Evolutionary conservation across 2,329 filamentous ascomycete species (phyloP).

Genomic region (Pseudogymnoascus sp.): DNA sequence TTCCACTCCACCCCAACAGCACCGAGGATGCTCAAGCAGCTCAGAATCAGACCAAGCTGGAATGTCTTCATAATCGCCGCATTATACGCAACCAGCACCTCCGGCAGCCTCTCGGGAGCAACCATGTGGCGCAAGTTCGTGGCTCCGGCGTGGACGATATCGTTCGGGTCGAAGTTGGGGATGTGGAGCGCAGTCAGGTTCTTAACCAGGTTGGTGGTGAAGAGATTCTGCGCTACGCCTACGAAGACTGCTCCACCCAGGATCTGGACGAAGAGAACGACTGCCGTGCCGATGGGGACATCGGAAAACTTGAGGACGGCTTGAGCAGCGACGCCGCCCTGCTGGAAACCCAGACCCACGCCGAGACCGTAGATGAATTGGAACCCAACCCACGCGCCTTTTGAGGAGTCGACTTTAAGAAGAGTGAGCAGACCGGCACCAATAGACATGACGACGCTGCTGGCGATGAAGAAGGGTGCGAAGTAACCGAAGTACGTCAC

Average conservation of each 20-base stretch:
- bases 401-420: constrained; percentile 27
- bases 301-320: constrained; percentile 42
- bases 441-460: constrained; percentile 26
- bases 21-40: constrained; percentile 47
- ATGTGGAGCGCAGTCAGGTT: constrained; percentile 23
- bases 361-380: constrained; percentile 14
- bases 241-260: constrained; percentile 61
- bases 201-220: constrained; percentile 32
- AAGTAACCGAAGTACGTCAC: constrained; percentile 27
- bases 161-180: constrained; percentile 26
- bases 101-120: constrained; percentile 26
- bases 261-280: constrained; percentile 54
- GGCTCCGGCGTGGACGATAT: constrained; percentile 37
- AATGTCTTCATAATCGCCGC: constrained; percentile 32
- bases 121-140: constrained; percentile 35
- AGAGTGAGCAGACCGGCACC: constrained; percentile 35
- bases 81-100: constrained; percentile 37
- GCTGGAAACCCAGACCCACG: constrained; percentile 19
- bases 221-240: constrained; percentile 58
- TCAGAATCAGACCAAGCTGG: constrained; percentile 50
- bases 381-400: constrained; percentile 31
- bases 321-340: constrained; percentile 35
- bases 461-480: constrained; percentile 22
- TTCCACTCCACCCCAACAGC: constrained; percentile 53
- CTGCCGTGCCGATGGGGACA: constrained; percentile 45